A percentile compares a stretch with the other conserved stretches of the same genome.
phyloP scores from a whole-genome alignment of 345 rosid species.

The Luvunga scandens region DNA sequence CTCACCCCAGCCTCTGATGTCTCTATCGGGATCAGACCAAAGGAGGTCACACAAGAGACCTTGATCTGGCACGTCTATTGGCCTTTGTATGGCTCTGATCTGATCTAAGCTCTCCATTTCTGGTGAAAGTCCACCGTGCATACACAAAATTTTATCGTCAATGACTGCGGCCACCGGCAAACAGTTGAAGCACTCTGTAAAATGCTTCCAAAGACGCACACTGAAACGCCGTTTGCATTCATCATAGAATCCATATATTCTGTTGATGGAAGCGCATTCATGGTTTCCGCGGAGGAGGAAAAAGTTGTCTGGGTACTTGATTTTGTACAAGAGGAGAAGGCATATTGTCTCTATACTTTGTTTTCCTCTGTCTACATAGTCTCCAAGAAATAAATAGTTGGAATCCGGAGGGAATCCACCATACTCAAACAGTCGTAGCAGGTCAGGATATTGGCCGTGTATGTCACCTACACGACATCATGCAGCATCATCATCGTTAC shows the following conservation, averaged over 20 bases:
- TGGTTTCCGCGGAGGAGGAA: constrained; percentile 55
- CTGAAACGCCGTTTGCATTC: constrained; percentile 57
- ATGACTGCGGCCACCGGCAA: constrained; percentile 44
- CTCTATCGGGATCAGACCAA: constrained; percentile 50
- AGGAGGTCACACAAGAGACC: constrained; percentile 51
- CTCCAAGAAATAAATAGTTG: constrained; percentile 50
- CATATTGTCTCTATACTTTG: constrained; percentile 51
- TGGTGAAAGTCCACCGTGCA: constrained; percentile 49
- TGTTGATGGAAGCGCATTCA: constrained; percentile 53
- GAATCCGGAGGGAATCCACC: constrained; percentile 51
- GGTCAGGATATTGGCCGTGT: constrained; percentile 51
- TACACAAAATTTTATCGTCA: constrained; percentile 44
- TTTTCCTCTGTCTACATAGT: constrained; percentile 56
- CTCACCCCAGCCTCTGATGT: constrained; percentile 47
- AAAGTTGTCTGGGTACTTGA: constrained; percentile 49
- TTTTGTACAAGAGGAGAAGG: constrained; percentile 47
- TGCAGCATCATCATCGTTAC: background rate
- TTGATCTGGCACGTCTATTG: constrained; percentile 43
- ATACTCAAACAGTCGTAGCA: constrained; percentile 40
- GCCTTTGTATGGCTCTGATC: constrained; percentile 40
- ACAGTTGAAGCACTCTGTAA: constrained; percentile 55
- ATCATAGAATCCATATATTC: constrained; percentile 54
- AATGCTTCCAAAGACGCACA: constrained; percentile 49
- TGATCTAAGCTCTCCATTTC: constrained; percentile 39
- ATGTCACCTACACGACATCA: constrained; percentile 35